Conservation (phyloP, 2,329 filamentous ascomycete species). For the Pseudofabraea citricarpa region DNA sequence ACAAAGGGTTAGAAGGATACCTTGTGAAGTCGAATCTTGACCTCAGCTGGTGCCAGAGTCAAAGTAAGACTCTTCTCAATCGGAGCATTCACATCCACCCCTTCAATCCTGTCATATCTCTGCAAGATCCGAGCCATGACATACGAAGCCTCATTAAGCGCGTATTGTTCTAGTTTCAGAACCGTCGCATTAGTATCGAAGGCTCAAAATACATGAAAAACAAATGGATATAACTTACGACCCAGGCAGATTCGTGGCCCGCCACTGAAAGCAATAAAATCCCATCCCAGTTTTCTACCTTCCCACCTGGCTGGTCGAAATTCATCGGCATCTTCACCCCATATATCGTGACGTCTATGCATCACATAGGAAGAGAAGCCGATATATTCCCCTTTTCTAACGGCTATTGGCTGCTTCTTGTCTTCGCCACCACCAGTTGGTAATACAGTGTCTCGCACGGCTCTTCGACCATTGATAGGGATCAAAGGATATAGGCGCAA, state of each 20-base stretch:
- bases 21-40: constrained; percentile 17
- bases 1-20: constrained; percentile 1
- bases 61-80: constrained; percentile 16
- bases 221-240: constrained; percentile 25
- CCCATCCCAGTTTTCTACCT: constrained; percentile 60
- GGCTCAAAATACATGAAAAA: neutral
- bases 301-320: constrained; percentile 73
- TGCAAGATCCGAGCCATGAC: constrained; percentile 27
- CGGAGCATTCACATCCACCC: constrained; percentile 8
- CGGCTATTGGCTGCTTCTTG: constrained; percentile 21
- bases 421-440: constrained; percentile 28
- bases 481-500: constrained; percentile 27
- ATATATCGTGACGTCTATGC: constrained; percentile 49
- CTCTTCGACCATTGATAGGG: constrained; percentile 23
- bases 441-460: constrained; percentile 23
- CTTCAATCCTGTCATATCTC: constrained; percentile 22
- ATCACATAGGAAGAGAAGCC: constrained; percentile 24
- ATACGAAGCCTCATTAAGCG: constrained; percentile 26
- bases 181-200: neutral
- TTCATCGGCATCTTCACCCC: constrained; percentile 65
- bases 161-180: constrained; percentile 22
- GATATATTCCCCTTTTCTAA: constrained; percentile 23
- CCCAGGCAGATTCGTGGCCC: constrained; percentile 70
- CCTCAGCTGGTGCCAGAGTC: constrained; percentile 13
- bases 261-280: constrained; percentile 70